Evolutionary conservation across 306 rosid species (phyloP).

Genomic region (Inga leiocalycina): DNA sequence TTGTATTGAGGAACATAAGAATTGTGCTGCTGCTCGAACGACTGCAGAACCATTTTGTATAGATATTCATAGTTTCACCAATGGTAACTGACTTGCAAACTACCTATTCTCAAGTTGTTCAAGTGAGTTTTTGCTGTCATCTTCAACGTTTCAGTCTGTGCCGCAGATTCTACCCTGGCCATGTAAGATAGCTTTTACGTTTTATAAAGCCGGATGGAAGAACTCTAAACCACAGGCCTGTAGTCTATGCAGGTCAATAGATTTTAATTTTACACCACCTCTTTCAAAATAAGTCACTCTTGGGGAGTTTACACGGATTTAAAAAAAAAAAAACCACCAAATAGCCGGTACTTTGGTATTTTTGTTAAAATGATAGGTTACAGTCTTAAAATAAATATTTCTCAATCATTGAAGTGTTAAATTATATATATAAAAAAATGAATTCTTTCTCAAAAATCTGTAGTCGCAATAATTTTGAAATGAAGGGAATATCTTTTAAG

Average conservation of each 20-base stretch:
- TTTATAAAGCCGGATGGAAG: too few species aligned
- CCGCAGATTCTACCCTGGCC: not conserved
- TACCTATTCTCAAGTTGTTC: conserved; percentile 8
- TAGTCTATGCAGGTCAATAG: too few species aligned
- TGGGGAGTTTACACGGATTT: too few species aligned
- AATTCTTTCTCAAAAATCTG: not conserved
- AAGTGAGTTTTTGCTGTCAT: not conserved
- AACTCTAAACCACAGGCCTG: too few species aligned
- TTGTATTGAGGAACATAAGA: conserved; percentile 41
- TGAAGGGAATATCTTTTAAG: too few species aligned
- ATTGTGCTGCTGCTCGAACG: conserved; percentile 47
- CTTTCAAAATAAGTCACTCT: too few species aligned
- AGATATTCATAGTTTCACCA: conserved; percentile 38
- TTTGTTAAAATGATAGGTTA: too few species aligned
- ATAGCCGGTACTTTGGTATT: not conserved
- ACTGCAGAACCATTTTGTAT: conserved; percentile 59
- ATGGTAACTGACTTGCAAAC: conserved; percentile 36
- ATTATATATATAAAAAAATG: too few species aligned
- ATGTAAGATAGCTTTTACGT: not conserved
- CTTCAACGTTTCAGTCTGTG: not conserved
- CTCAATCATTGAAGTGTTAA: not conserved
- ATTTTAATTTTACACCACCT: too few species aligned
- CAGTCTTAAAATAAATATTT: not conserved
- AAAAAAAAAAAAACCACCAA: too few species aligned
- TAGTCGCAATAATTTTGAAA: not conserved